phyloP scores from a whole-genome alignment of 345 rosid genomes.

The Populus nigra region DNA sequence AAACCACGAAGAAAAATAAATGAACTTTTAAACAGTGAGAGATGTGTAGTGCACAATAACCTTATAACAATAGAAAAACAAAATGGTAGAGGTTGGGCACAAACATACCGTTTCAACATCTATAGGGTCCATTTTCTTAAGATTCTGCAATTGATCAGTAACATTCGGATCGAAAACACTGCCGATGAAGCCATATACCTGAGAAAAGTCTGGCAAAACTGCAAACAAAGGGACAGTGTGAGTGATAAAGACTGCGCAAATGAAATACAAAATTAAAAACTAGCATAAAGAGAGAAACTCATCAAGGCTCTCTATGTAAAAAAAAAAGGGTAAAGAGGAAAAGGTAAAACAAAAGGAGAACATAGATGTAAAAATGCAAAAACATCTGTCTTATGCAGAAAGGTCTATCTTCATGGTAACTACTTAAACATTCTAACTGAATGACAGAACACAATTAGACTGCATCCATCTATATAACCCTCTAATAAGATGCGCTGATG shows the following conservation, averaged over 20 bases:
- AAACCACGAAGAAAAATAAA: slow-evolving; percentile 18
- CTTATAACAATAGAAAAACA: background rate
- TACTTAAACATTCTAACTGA: background rate
- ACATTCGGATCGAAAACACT: slow-evolving; percentile 77
- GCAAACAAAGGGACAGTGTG: slow-evolving; percentile 19
- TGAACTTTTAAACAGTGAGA: background rate
- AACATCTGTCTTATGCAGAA: background rate
- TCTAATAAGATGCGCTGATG: background rate
- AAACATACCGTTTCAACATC: slow-evolving; percentile 68
- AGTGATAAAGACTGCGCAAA: background rate
- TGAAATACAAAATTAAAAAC: background rate
- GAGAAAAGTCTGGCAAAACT: slow-evolving; percentile 85
- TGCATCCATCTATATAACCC: background rate
- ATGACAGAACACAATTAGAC: background rate
- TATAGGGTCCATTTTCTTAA: slow-evolving; percentile 89
- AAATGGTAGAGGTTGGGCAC: slow-evolving; percentile 5
- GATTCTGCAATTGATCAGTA: slow-evolving; percentile 59
- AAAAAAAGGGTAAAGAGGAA: background rate
- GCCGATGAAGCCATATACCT: slow-evolving; percentile 87
- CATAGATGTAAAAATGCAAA: background rate
- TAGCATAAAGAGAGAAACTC: background rate
- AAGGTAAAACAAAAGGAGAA: background rate
- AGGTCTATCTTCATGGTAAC: background rate
- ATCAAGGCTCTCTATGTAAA: background rate
- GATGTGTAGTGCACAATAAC: background rate